phyloP scores from a whole-genome alignment of 257 asterid species.

The Rauvolfia tetraphylla region DNA sequence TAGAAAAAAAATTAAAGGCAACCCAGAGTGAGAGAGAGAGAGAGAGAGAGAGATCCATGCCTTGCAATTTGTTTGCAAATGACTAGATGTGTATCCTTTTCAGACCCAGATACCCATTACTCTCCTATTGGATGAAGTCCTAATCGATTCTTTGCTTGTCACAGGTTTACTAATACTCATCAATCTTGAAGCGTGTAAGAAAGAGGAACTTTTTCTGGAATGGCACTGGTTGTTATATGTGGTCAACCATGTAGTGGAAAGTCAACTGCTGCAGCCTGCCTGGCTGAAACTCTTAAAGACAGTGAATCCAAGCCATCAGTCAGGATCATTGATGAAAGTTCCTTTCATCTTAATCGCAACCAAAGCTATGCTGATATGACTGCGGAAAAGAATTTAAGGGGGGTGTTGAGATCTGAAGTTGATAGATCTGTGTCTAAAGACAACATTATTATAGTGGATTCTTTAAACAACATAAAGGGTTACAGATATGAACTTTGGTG shows the following conservation, averaged over 20 bases:
- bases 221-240: slow-evolving; percentile 97
- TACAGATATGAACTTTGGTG: slow-evolving; percentile 98
- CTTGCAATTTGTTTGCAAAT: background rate
- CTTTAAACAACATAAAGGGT: slow-evolving; percentile 93
- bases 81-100: too few relatives aligned
- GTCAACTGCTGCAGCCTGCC: slow-evolving; percentile 70
- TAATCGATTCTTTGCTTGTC: background rate
- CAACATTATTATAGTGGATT: slow-evolving; percentile 73
- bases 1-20: too few relatives aligned
- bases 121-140: background rate
- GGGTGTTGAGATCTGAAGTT: slow-evolving; percentile 91
- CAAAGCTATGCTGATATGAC: slow-evolving; percentile 79
- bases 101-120: background rate
- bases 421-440: slow-evolving; percentile 84
- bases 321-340: slow-evolving; percentile 64
- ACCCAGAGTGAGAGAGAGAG: too few relatives aligned
- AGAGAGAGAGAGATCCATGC: too few relatives aligned
- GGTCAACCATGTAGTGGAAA: slow-evolving; percentile 98
- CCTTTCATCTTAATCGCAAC: slow-evolving; percentile 85
- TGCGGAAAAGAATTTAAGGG: slow-evolving; percentile 87
- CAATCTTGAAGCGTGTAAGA: background rate
- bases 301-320: slow-evolving; percentile 61
- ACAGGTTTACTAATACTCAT: background rate
- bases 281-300: slow-evolving; percentile 75
- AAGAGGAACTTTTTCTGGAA: slow-evolving; percentile 22